phyloP scores from a whole-genome alignment of 129 eudicot genomes.

The Flaveria sonorensis region DNA sequence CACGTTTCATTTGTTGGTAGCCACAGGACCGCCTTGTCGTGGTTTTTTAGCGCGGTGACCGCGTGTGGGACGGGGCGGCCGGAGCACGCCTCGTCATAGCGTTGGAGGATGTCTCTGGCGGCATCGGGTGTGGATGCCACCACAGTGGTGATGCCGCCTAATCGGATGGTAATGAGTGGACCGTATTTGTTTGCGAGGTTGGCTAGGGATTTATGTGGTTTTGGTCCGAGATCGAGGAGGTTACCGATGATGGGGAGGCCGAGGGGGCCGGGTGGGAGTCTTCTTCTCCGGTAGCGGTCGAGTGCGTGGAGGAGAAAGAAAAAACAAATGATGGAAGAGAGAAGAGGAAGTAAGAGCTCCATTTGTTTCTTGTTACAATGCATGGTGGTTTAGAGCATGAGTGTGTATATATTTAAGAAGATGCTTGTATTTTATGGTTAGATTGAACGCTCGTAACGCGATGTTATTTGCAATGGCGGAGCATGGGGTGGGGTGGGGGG shows the following conservation, averaged over 20 bases:
- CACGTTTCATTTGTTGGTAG: no score
- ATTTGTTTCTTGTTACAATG: not conserved
- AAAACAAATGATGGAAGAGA: not conserved
- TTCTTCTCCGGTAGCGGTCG: not conserved
- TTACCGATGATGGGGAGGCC: slow-evolving; percentile 22
- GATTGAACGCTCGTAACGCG: no score
- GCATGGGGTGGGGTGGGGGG: no score
- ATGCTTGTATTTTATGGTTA: no score
- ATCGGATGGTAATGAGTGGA: slow-evolving; percentile 10
- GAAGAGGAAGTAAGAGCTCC: not conserved
- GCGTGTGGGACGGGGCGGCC: not conserved
- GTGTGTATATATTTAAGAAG: no score
- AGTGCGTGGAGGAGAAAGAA: not conserved
- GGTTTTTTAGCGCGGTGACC: no score
- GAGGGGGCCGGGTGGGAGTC: slow-evolving; percentile 2
- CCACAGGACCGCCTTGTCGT: no score
- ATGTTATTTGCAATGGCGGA: no score
- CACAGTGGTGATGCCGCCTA: not conserved
- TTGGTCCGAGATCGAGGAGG: slow-evolving; percentile 14
- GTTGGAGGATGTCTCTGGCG: not conserved
- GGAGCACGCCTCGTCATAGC: not conserved
- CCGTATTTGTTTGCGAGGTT: slow-evolving; percentile 23
- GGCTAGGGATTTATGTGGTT: slow-evolving; percentile 23
- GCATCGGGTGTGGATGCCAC: not conserved
- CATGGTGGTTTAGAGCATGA: no score